Base-by-base conservation (phyloP, 345 rosid species). In the Hirschfeldia incana region DNA sequence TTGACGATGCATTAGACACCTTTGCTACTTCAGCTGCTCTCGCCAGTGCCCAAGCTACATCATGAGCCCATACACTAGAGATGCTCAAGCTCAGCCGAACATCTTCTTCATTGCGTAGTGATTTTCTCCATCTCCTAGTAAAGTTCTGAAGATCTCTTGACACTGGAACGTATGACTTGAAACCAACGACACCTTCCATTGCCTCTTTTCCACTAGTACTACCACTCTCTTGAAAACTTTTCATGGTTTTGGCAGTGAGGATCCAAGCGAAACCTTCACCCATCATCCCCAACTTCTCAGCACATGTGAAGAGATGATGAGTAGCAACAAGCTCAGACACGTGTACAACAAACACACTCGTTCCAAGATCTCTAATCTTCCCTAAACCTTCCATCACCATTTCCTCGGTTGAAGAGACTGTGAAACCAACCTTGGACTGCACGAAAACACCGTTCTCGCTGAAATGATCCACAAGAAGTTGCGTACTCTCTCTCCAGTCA, bases 171-270 rank as follows among this genome's bases (percentile, higher is more conserved):
- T 80, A 82, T 11, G 81, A 16, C 63, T 37, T 84, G 66, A 84
- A 77, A 34, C 84, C 88, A 30, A 86, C 34, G 26, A 86, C 83
- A 6, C 88, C 87, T 74, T 86, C 81, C 81, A 86, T 79, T 27
- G 84, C 67, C 26, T 69, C 79, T 17, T 51, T 68, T 3, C 1
- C 5, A 15, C 59, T 49, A 13, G 49, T 30, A 1, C 49, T 76
- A 2, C 10, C 8, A 8, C 8, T 42, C 49, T 42, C 15, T 32
- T 32, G 34, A 4, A 76, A 76, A 8, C 10, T 55, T 49, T 15
- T 65, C 61, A 63, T 80, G 9, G 11, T 78, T 66, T 39, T 72
- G 1, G 34, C 39, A 0, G 87, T 82, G 10, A 79, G 65, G 8
- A 86, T 84, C 89, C 84, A 86, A 29, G 72, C 85, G 76, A 72